A percentile compares a stretch with the other conserved stretches of the same genome.
These are phyloP conservation scores for Jamesozyma rosinii DNA, from an alignment of 805 yeast species.

Conservation along the genomic window DNA sequence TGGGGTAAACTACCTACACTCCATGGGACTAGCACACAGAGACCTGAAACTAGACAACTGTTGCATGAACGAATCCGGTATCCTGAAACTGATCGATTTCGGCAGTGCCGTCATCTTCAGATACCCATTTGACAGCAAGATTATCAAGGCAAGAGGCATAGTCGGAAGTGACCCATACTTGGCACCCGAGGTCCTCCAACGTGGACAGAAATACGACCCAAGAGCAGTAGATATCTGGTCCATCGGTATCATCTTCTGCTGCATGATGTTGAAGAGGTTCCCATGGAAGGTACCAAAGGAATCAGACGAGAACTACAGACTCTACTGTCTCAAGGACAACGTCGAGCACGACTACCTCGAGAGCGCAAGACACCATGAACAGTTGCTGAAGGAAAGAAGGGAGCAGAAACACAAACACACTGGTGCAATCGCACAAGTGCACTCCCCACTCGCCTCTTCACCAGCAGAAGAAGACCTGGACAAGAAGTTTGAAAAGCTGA, in stretches of 20 bases:
- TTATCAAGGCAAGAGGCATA: conserved; percentile 59
- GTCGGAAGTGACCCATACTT: conserved; percentile 82
- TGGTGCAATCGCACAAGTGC: neutral
- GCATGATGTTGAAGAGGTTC: conserved; percentile 74
- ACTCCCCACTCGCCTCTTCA: no score
- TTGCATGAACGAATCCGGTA: conserved; percentile 64
- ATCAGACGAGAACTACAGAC: conserved; percentile 57
- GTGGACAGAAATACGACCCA: conserved; percentile 52
- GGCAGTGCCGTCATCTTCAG: conserved; percentile 76
- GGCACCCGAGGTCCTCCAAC: conserved; percentile 66
- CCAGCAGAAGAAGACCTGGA: neutral
- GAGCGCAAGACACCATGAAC: conserved; percentile 62
- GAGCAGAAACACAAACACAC: neutral
- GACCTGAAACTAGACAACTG: conserved; percentile 78
- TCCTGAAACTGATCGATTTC: conserved; percentile 69
- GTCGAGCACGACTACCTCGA: conserved; percentile 64
- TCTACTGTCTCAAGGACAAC: conserved; percentile 59
- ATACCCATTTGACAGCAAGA: conserved; percentile 55
- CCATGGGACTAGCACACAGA: conserved; percentile 72
- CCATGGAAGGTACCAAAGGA: conserved; percentile 79
- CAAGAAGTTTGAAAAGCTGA: neutral
- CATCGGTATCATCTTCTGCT: conserved; percentile 71
- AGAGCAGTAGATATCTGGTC: conserved; percentile 78
- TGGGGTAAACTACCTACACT: conserved; percentile 66
- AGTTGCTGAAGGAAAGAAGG: conserved; percentile 42